Percentiles rank a stretch among this genome's conserved stretches.
phyloP scores from a whole-genome alignment of 169 alveolate species.

The Cryptosporidium bovis region DNA sequence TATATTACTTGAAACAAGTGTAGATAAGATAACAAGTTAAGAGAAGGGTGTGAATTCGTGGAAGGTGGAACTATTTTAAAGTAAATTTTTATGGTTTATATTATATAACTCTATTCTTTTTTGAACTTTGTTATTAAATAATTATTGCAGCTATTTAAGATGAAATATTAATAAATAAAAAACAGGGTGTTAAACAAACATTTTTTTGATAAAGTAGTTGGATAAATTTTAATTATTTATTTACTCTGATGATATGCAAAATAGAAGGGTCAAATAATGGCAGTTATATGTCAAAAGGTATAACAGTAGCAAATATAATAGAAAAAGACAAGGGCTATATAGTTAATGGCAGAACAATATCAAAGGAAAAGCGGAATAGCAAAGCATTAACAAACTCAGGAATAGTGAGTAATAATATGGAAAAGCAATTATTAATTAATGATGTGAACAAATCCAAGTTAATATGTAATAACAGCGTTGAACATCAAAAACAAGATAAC shows the following conservation, averaged over 20 bases:
- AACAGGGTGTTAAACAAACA: background rate
- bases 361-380: background rate
- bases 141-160: background rate
- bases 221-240: background rate
- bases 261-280: constrained; percentile 37
- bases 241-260: constrained; percentile 64
- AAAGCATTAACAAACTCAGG: background rate
- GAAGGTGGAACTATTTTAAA: no score
- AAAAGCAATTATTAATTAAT: background rate
- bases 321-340: constrained; percentile 16
- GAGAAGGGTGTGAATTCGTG: no score
- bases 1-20: no score
- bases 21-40: no score
- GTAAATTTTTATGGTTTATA: no score
- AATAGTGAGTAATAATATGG: background rate
- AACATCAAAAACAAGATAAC: background rate
- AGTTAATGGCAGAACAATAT: background rate
- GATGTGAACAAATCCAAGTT: background rate
- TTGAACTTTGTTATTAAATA: no score
- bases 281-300: constrained; percentile 40
- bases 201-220: background rate
- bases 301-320: background rate
- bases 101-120: no score
- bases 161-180: constrained; percentile 13
- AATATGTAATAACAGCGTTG: background rate